Evolutionary conservation across 1,139 yeast species (phyloP), one percentile per base, ranked within the genome.

Genomic region (Magnusiomyces tetraspermus): DNA sequence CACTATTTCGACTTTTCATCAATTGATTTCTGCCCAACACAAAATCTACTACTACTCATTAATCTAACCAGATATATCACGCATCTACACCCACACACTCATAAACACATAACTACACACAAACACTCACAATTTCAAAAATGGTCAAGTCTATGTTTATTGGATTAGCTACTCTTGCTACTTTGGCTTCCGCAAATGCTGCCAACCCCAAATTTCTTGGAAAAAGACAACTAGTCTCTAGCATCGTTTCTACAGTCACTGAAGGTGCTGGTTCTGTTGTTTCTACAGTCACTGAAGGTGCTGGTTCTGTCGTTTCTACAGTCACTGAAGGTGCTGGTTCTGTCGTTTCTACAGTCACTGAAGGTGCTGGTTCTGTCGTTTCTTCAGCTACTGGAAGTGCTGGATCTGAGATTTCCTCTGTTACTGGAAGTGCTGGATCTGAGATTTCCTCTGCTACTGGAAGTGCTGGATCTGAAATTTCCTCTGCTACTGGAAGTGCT

Each of bases 121-220:
- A 17, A 38, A 30, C 40, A 17, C 46, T 6, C 3, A n/a, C 28
- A 10, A 10, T 10, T 10, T 46, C 41, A 38, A 52, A 48, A 48
- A 50, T 49, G 54, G 50, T 49, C 49, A 50, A 49, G 43, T 13
- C 46, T 48, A 15, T 38, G 43, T 87, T 82, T 59, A 70, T 82
- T 55, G 80, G 87, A 77, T 76, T 82, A 69, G 79, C 87, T 77
- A 85, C 45, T 24, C 45, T 83, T 76, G 80, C 78, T 72, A 78
- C 79, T 82, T 83, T 79, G 83, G 61, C 61, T 48, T 83, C 83
- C 76, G 89, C 83, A 74, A 83, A 83, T 78, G 83, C 90, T 71
- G 77, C 83, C 72, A 83, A 90, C 63, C 90, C 89, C 73, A 83
- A 83, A 80, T 10, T 33, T 5, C n/a, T 38, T 24, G 11, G 13